Evolutionary conservation across 176 grass and related monocot genomes (phyloP).

Genomic region (Themeda triandra): DNA sequence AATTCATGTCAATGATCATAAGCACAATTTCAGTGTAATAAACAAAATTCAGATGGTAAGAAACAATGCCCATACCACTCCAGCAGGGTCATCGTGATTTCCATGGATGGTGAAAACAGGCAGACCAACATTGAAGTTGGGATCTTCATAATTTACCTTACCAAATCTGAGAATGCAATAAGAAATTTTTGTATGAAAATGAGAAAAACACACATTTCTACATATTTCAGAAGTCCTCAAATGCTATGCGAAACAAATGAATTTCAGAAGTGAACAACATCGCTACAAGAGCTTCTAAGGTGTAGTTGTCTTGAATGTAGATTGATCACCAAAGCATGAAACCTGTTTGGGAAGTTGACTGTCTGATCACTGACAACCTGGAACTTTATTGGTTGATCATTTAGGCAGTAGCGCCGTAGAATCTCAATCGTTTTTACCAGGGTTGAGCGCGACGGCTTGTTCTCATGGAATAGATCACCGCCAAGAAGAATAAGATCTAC

Average conservation of each 20-base stretch:
- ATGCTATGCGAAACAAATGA: neutral
- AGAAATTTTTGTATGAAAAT: neutral
- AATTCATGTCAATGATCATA: neutral
- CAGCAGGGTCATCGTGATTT: slow-evolving; percentile 78
- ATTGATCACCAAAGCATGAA: neutral
- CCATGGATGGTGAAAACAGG: slow-evolving; percentile 97
- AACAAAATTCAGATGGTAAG: neutral
- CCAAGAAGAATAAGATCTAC: slow-evolving; percentile 82
- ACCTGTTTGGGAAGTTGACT: slow-evolving; percentile 57
- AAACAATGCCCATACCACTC: slow-evolving; percentile 59
- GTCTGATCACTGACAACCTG: slow-evolving; percentile 79
- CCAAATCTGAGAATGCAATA: slow-evolving; percentile 57
- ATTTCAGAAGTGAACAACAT: neutral
- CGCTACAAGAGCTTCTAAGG: neutral
- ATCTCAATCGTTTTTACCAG: slow-evolving; percentile 82
- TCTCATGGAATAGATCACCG: slow-evolving; percentile 86
- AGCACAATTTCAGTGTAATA: neutral
- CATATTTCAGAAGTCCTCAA: neutral
- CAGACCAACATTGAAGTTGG: slow-evolving; percentile 73
- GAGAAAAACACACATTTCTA: neutral
- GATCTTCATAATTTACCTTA: slow-evolving; percentile 82
- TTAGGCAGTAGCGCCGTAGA: slow-evolving; percentile 57
- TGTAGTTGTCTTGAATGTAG: neutral
- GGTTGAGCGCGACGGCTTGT: slow-evolving; percentile 78
- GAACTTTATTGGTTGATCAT: slow-evolving; percentile 63